phyloP scores from a whole-genome alignment of 2,329 filamentous ascomycete genomes.

The Pseudogymnoascus sp. region DNA sequence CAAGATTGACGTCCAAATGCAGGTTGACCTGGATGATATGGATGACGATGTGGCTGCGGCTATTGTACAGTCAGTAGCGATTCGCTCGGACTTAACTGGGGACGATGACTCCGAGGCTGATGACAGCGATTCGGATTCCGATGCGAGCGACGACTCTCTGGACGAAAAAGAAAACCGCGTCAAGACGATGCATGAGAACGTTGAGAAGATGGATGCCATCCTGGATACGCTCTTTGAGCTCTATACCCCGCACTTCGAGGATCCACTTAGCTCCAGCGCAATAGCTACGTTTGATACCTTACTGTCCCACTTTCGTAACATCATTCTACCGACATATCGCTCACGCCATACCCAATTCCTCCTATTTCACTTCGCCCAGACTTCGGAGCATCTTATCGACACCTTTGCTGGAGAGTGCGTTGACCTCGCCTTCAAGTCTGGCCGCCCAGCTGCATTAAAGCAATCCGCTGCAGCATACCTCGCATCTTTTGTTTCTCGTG shows the following conservation, averaged over 20 bases:
- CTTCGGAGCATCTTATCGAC: slow-evolving; percentile 67
- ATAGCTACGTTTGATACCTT: slow-evolving; percentile 69
- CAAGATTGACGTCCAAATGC: slow-evolving; percentile 91
- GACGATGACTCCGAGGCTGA: slow-evolving; percentile 42
- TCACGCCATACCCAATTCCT: slow-evolving; percentile 93
- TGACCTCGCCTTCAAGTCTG: slow-evolving; percentile 55
- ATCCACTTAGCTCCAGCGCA: slow-evolving; percentile 59
- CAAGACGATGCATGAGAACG: slow-evolving; percentile 66
- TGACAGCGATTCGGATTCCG: slow-evolving; percentile 61
- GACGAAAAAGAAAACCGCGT: slow-evolving; percentile 55
- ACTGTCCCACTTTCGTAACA: slow-evolving; percentile 74
- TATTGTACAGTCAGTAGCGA: slow-evolving; percentile 48
- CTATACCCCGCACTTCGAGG: slow-evolving; percentile 64
- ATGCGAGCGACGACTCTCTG: slow-evolving; percentile 60
- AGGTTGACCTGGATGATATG: slow-evolving; percentile 83
- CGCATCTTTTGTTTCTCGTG: slow-evolving; percentile 86
- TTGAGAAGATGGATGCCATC: slow-evolving; percentile 85
- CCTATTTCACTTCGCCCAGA: slow-evolving; percentile 89
- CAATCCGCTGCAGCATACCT: slow-evolving; percentile 87
- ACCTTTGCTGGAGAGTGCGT: slow-evolving; percentile 73
- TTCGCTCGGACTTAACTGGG: slow-evolving; percentile 31
- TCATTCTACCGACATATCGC: slow-evolving; percentile 83
- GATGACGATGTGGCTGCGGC: slow-evolving; percentile 79
- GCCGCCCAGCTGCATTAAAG: slow-evolving; percentile 60
- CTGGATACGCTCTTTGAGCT: slow-evolving; percentile 81